phyloP scores from a whole-genome alignment of 2,329 filamentous ascomycete genomes.

The Dothidotthia symphoricarpi region DNA sequence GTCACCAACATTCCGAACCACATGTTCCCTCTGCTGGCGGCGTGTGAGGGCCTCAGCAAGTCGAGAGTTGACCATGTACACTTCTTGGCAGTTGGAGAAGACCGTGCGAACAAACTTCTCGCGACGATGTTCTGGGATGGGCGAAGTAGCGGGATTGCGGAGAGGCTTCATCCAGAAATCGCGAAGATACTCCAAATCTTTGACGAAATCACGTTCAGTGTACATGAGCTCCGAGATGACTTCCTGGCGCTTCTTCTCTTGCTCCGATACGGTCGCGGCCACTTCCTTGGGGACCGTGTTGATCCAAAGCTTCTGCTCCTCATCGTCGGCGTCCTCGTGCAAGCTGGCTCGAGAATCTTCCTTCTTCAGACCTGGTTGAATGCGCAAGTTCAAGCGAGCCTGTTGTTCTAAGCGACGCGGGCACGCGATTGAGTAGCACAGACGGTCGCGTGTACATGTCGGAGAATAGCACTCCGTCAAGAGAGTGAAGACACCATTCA shows the following conservation, averaged over 20 bases:
- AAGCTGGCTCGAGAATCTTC: conserved; percentile 68
- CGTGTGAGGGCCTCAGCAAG: conserved; percentile 86
- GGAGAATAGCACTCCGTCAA: conserved; percentile 97
- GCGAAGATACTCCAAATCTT: conserved; percentile 93
- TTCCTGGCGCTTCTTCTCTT: conserved; percentile 95
- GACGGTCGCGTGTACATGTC: conserved; percentile 89
- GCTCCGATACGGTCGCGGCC: conserved; percentile 82
- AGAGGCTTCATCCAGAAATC: conserved; percentile 98
- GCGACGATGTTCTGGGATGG: conserved; percentile 81
- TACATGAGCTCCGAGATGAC: conserved; percentile 99
- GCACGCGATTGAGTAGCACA: conserved; percentile 98
- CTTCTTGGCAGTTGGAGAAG: conserved; percentile 94
- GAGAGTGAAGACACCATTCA: conserved; percentile 95
- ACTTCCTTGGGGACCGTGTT: conserved; percentile 96
- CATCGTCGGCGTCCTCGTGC: conserved; percentile 85
- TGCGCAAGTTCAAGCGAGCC: conserved; percentile 88
- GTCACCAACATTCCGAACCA: conserved; percentile 87
- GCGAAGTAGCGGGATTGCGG: conserved; percentile 66
- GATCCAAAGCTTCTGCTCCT: conserved; percentile 99
- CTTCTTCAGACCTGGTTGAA: conserved; percentile 78
- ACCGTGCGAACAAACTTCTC: conserved; percentile 92
- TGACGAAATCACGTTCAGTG: conserved; percentile 97
- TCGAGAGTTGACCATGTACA: conserved; percentile 84
- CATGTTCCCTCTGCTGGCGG: conserved; percentile 83
- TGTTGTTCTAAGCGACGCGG: conserved; percentile 92